Conservation (phyloP, 257 asterid genomes). For the Asclepias syriaca region DNA sequence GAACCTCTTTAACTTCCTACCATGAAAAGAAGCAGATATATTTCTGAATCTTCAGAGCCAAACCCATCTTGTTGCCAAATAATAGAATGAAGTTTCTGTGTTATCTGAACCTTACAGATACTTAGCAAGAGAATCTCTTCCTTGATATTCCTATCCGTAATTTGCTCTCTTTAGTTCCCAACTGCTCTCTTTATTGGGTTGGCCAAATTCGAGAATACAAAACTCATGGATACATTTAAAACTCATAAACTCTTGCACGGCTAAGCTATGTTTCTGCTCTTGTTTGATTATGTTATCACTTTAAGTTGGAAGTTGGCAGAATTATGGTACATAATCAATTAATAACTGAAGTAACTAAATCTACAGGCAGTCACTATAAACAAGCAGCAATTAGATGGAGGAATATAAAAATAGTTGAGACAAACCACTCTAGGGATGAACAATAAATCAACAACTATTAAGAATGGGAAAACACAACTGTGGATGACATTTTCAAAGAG, state of each 20-base stretch:
- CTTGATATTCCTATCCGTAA: not conserved
- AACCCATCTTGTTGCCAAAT: not conserved
- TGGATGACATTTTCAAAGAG: not conserved
- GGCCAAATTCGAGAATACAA: not conserved
- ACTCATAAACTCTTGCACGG: not conserved
- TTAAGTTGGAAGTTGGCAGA: not conserved
- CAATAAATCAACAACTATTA: not conserved
- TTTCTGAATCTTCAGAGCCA: not conserved
- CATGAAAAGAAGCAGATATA: not conserved
- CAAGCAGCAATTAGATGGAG: not conserved
- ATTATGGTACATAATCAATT: not conserved
- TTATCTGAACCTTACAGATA: not conserved
- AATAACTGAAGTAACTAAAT: not conserved
- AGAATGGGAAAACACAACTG: not conserved
- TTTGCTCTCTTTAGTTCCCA: not conserved
- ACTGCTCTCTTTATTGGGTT: not conserved
- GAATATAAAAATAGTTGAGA: not conserved
- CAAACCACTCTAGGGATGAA: no score
- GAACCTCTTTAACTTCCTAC: not conserved
- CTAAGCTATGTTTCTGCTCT: not conserved
- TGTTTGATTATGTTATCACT: not conserved
- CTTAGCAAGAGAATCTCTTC: not conserved
- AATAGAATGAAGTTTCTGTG: not conserved
- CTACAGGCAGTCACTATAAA: not conserved
- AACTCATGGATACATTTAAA: not conserved